Evolutionary conservation across 1,139 yeast species (phyloP), one percentile per base, ranked within the genome.

Genomic region (Lodderomyces theae): DNA sequence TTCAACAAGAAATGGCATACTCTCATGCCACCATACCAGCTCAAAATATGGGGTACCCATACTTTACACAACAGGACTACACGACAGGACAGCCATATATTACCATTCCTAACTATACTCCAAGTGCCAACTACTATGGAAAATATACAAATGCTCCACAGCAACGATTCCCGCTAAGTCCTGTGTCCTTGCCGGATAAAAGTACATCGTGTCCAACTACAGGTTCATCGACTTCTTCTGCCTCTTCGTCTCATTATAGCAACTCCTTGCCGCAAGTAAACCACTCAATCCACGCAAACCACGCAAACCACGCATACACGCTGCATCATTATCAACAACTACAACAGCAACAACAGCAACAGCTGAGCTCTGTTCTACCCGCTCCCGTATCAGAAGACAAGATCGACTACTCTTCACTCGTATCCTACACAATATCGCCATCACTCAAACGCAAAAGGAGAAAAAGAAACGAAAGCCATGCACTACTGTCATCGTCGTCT

Each of bases 321-420:
- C n/a, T n/a, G n/a, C 36, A 39, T 2, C 34, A 25, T 12, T 11
- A 23, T 15, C 40, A 31, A 21, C 22, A 19, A 19, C 22, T 19
- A 19, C 22, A 19, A 19, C 22, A 19, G 8, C 22, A 19, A 19
- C 22, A 19, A 19, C 22, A 19, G 12, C 39, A 34, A 18, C 30
- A 24, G 7, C 38, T 34, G 22, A n/a, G n/a, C n/a, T n/a, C n/a
- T n/a, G n/a, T 35, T 3, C 31, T 30, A 13, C 3, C 41, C 12
- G 21, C 35, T 4, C 38, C 37, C 18, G 21, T 44, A 24, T 31
- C 42, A 12, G 12, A 45, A 13, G 16, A 44, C 13, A 34, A 40
- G 16, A 66, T 69, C 26, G 72, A 69, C 45, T 69, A 68, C 48
- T 57, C 66, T 11, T 63, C 69, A 13, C 54, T 69, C 12, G 69